Base-by-base conservation (phyloP, 805 yeast genomes). In the Clavispora asparagi region DNA sequence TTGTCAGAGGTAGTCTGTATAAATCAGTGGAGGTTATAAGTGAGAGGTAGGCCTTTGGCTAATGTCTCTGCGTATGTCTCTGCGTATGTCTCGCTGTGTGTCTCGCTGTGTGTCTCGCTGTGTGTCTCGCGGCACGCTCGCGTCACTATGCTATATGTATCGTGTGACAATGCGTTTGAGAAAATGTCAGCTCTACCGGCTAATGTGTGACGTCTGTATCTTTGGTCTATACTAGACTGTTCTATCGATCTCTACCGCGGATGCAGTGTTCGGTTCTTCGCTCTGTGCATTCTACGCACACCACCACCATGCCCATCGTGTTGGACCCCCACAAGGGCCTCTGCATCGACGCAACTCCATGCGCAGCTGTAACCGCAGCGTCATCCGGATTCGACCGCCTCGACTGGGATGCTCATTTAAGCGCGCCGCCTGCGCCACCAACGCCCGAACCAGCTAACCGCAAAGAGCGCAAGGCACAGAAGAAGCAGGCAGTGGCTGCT, bases 291-390 rank as follows among this genome's bases (percentile, higher is more conserved):
- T 25, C 40, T 45, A 44, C 37, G 37, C 37, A 33, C 37, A 33
- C 37, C 37, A 33, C 37, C 37, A 33, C 25, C 43, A 46, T 50
- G 51, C 48, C 40, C 47, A 42, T 51, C 41, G 45, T 55, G 14
- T 49, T 51, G 41, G 49, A 57, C 43, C 43, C 54, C 29, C 39
- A 47, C 47, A 58, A 51, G 17, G 63, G 63, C 6, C 40, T 54
- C 49, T 57, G 60, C 33, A 41, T 47, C 31, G 48, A 33, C 37
- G 25, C 37, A 16, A 14, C 37, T 16, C 13, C 37, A 16, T 33
- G 37, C 13, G 4, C 23, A 10, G 25, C 25, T 17, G 37, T 16
- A 6, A 6, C 37, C 4, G 9, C 23, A 16, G 26, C 28, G 14
- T 37, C 53, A 14, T 43, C 43, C 17, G 56, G 56, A 7, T 45